Evolutionary conservation across 2,329 filamentous ascomycete genomes (phyloP), one percentile per base, ranked within the genome.

Genomic region (Xylariaceae sp.): DNA sequence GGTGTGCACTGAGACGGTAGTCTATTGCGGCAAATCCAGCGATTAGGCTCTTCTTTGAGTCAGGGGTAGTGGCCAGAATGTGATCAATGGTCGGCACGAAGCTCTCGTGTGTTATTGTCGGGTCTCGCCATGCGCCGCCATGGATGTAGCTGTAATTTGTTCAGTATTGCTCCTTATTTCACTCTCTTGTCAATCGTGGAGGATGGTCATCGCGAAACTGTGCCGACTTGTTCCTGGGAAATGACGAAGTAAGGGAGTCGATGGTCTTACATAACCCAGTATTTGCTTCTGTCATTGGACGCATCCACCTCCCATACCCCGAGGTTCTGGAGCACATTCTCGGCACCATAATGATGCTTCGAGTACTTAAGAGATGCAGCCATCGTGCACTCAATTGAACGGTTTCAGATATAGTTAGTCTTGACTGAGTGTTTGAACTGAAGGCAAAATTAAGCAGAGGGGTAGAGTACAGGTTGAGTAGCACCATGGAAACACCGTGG

Each of bases 41-140:
- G 51, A 89, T 73, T 11, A 19, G 19, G 41, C 10, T 36, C 33
- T 17, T 43, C 40, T 16, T 40, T 22, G 42, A 36, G 11, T 31
- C 14, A 5, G 1, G 44, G 12, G 10, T 41, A 42, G 43, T 31
- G n/a, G 60, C 54, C 42, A 75, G 62, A 52, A 82, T 66, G 34
- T 68, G 62, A 51, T 70, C 65, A 45, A 82, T 71, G 45, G 74
- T 71, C 4, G 76, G 69, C 22, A 65, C 55, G 59, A 81, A 80
- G 50, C 73, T 73, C 47, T 73, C 62, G 28, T 75, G 71, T 40
- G 72, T 72, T 49, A 77, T 72, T 48, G 69, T 68, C 40, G 82
- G 81, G 65, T 86, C 83, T 52, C 82, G 75, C 83, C 83, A 86
- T 54, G 77, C 82, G 56, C 83, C 83, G 58, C 83, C 83, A 63